phyloP scores from a whole-genome alignment of 2,329 filamentous ascomycete species.

The Fusarium compactum region DNA sequence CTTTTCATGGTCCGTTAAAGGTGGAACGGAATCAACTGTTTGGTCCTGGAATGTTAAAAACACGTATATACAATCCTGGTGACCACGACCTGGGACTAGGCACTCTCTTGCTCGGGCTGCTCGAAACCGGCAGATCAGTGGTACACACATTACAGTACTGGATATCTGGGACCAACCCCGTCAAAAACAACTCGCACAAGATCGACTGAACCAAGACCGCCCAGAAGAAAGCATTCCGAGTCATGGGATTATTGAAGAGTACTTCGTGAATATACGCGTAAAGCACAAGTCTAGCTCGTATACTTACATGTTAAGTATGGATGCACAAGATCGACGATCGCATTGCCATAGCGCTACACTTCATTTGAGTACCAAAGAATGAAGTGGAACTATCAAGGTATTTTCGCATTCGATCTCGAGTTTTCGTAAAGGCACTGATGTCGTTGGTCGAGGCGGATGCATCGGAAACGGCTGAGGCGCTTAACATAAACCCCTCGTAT shows the following conservation, averaged over 20 bases:
- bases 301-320: not conserved
- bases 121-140: not conserved
- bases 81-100: not conserved
- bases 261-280: not conserved
- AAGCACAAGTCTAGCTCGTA: not conserved
- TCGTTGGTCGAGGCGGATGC: slow-evolving; percentile 16
- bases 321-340: not conserved
- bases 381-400: slow-evolving; percentile 11
- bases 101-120: not conserved
- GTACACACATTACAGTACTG: not conserved
- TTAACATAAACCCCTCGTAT: slow-evolving; percentile 22
- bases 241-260: not conserved
- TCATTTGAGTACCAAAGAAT: not conserved
- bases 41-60: not conserved
- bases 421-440: slow-evolving; percentile 25
- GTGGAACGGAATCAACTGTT: not conserved
- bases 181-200: not conserved
- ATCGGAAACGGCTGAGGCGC: slow-evolving; percentile 11
- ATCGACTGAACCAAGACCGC: not conserved
- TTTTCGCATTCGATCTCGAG: slow-evolving; percentile 22
- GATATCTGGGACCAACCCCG: not conserved
- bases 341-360: slow-evolving; percentile 14
- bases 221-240: not conserved
- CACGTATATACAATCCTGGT: not conserved
- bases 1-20: not conserved